These are phyloP conservation scores for Vaccinium vitisidaea DNA, from an alignment of 148 eudicot species.

Conservation along the genomic window DNA sequence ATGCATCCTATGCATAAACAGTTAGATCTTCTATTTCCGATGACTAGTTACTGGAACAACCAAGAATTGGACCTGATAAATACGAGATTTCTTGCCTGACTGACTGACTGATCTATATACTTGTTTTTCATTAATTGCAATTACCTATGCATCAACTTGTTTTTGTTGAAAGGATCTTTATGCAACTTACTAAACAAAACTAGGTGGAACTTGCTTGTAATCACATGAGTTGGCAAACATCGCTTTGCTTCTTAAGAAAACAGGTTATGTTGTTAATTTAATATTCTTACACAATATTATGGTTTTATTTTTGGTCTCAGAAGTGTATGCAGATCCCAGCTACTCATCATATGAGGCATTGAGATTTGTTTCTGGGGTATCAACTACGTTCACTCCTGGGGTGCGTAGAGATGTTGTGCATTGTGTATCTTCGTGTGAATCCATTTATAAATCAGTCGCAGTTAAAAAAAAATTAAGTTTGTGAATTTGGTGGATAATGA, in stretches of 20 bases:
- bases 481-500: background rate
- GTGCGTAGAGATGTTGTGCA: constrained; percentile 30
- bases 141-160: background rate
- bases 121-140: background rate
- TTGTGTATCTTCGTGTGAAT: background rate
- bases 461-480: background rate
- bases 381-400: constrained; percentile 91
- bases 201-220: background rate
- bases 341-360: constrained; percentile 75
- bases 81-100: background rate
- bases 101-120: background rate
- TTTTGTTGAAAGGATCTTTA: background rate
- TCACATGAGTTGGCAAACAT: background rate
- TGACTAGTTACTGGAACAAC: background rate
- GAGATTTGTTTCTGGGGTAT: constrained; percentile 74
- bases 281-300: background rate
- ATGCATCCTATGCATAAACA: background rate
- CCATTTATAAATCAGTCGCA: background rate
- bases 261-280: background rate
- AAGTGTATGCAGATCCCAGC: constrained; percentile 90
- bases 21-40: background rate
- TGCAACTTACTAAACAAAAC: background rate
- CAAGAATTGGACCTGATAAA: background rate
- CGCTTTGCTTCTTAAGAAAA: background rate
- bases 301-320: constrained; percentile 39